Evolutionary conservation across 1,284 basidiomycete genomes (phyloP).

Genomic region (Cystobasidiaceae sp.): DNA sequence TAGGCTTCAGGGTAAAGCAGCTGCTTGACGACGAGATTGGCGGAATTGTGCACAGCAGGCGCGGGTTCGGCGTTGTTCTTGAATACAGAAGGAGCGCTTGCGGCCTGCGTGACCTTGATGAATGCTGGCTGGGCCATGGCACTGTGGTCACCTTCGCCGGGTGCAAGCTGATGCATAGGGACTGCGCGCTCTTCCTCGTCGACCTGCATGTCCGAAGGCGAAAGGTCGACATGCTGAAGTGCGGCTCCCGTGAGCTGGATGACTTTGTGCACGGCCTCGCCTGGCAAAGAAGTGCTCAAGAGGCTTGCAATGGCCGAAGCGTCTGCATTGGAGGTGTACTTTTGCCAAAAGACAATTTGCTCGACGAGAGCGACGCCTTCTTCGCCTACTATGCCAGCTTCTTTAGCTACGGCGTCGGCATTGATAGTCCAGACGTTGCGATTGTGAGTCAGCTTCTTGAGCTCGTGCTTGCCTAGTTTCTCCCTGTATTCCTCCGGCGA

Average conservation of each 20-base stretch:
- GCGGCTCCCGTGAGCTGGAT: constrained; percentile 34
- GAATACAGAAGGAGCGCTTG: constrained; percentile 38
- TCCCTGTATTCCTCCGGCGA: constrained; percentile 39
- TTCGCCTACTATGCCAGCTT: constrained; percentile 17
- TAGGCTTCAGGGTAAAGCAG: constrained; percentile 74
- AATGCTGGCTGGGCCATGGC: constrained; percentile 33
- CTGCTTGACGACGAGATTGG: constrained; percentile 85
- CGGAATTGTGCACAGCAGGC: constrained; percentile 49
- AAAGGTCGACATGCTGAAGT: constrained; percentile 45
- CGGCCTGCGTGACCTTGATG: constrained; percentile 33
- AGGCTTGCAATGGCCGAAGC: constrained; percentile 1
- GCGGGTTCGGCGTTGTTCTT: constrained; percentile 37
- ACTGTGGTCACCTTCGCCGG: constrained; percentile 32
- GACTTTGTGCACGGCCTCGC: constrained; percentile 14
- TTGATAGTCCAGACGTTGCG: constrained; percentile 30
- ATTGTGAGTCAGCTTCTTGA: constrained; percentile 9
- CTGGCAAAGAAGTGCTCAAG: background rate
- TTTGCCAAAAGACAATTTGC: constrained; percentile 31
- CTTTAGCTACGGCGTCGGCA: constrained; percentile 24
- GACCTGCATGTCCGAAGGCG: constrained; percentile 43
- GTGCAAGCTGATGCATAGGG: constrained; percentile 33
- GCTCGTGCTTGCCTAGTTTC: constrained; percentile 36
- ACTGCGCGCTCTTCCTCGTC: constrained; percentile 25
- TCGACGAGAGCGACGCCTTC: constrained; percentile 28
- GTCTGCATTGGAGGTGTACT: constrained; percentile 24